Conservation (phyloP, 2,329 filamentous ascomycete species). For the Cercospora citrullina region DNA sequence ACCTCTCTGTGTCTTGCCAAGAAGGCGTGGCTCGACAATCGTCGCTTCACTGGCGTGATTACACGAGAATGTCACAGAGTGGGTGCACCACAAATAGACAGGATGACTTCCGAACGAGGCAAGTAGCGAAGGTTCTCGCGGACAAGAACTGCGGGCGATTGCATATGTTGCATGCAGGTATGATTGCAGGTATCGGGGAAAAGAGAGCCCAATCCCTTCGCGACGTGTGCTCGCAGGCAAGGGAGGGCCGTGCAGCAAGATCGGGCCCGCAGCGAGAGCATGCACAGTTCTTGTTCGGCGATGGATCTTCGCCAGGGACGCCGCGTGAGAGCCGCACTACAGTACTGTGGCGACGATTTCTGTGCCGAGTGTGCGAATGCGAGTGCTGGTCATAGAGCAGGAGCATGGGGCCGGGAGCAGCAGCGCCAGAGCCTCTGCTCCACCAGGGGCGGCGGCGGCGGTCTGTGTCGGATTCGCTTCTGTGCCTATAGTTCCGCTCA, state of each 20-base stretch:
- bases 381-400: not conserved
- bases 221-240: not conserved
- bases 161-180: not conserved
- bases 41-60: not conserved
- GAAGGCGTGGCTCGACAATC: conserved; percentile 6
- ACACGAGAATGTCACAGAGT: not conserved
- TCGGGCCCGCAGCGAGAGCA: not conserved
- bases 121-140: not conserved
- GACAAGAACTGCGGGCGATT: not conserved
- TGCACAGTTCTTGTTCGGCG: not conserved
- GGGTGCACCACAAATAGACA: conserved; percentile 9
- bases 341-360: not conserved
- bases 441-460: not conserved
- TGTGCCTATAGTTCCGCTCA: not conserved
- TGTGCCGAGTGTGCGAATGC: not conserved
- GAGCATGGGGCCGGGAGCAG: not conserved
- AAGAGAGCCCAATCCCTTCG: not conserved
- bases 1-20: not conserved
- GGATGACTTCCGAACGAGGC: not conserved
- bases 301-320: not conserved
- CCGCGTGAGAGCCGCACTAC: not conserved
- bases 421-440: not conserved
- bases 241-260: not conserved
- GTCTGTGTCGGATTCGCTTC: not conserved
- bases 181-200: conserved; percentile 1